Evolutionary conservation across 768 basidiomycete genomes (phyloP), one percentile per base, ranked within the genome.

Genomic region (Psilocybe azurescens): DNA sequence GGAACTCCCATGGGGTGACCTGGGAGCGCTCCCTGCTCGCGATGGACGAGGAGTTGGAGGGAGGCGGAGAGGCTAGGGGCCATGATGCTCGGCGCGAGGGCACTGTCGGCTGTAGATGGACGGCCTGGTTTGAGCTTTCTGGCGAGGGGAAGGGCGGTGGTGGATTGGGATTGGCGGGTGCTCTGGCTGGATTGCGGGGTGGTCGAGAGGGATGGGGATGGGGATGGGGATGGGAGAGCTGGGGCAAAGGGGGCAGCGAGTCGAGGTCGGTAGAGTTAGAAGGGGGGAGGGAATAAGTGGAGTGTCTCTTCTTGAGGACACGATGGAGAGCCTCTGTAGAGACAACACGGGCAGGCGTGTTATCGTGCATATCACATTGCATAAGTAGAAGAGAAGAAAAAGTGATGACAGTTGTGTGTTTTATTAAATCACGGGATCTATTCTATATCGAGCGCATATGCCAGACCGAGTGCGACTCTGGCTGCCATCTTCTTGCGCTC

Each of bases 401-500:
- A 11, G 14, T 13, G 14, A 9, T 11, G 41, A 11, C 11, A 9
- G 11, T 36, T 44, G 10, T 5, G 14, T 44, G 11, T 14, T 14
- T n/a, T 1, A 44, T 14, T 14, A 44, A 44, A 44, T 44, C 41
- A 50, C 20, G 48, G 18, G 7, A 24, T 30, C 32, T 13, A 49
- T 38, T 49, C 47, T 48, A 47, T 18, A 60, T 82, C 79, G 56
- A 93, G 74, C 2, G 90, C 91, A 72, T 91, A 89, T 5, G 88
- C 90, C 54, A 93, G 73, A 0, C 89, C 89, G 0, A 93, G 76
- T 24, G 91, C 90, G 20, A 90, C 89, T 50, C 79, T 78, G 7
- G 91, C 91, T 0, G 91, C 91, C 28, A 90, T 87, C 67, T 78
- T 83, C 66, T 88, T 78, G 65, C 86, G 78, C 74, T 89, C 89